A percentile compares a stretch with the other conserved stretches of the same genome.
phyloP scores from a whole-genome alignment of 345 rosid species.

The Eucalyptus sp. region DNA sequence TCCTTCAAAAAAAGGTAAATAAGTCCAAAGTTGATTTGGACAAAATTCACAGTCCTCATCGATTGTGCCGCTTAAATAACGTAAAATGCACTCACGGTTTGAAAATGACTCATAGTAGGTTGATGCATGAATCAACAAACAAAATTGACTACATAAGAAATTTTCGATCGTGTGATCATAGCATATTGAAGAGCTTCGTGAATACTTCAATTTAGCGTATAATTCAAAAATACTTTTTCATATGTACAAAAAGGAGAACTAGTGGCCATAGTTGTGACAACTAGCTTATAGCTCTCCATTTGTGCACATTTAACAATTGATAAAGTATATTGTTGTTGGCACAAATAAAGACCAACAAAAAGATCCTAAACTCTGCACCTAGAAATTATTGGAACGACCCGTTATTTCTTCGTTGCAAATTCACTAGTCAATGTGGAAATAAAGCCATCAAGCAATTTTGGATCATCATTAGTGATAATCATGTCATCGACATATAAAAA shows the following conservation, averaged over 20 bases:
- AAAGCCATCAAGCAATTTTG: background rate
- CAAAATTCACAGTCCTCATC: background rate
- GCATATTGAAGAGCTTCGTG: background rate
- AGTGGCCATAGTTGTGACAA: background rate
- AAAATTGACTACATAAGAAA: background rate
- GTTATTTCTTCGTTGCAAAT: background rate
- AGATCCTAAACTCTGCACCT: background rate
- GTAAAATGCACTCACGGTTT: background rate
- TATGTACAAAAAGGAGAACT: background rate
- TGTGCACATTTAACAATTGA: background rate
- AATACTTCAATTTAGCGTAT: background rate
- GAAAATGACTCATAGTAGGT: background rate
- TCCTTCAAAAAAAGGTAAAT: background rate
- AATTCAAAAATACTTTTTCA: background rate
- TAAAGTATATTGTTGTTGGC: background rate
- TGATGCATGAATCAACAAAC: background rate
- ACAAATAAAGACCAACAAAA: background rate
- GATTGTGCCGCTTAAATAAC: background rate
- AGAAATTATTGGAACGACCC: background rate
- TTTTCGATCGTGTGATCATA: background rate
- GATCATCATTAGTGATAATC: background rate
- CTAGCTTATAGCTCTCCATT: background rate
- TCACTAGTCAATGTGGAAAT: background rate
- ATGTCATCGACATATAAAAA: background rate
- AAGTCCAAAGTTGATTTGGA: background rate